Conservation (phyloP, 768 basidiomycete species). For the Rossbeevera mucosa region DNA sequence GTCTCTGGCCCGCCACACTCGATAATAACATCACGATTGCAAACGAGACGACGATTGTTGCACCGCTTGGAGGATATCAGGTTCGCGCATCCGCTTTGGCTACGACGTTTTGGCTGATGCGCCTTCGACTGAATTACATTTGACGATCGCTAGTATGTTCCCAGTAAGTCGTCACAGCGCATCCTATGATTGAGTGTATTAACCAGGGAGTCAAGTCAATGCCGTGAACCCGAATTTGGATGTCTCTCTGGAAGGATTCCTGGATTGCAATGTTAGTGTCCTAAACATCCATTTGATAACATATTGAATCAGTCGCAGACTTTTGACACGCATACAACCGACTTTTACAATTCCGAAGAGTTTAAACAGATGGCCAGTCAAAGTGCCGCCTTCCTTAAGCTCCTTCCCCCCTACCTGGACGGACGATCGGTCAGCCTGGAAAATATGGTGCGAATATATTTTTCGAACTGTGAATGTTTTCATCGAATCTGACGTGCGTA, state of each 20-base stretch:
- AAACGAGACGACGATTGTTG: conserved; percentile 54
- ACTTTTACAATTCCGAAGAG: conserved; percentile 50
- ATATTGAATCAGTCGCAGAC: conserved; percentile 32
- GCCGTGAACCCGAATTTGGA: conserved; percentile 59
- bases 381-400: conserved; percentile 44
- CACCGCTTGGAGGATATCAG: conserved; percentile 66
- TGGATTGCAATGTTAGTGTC: conserved; percentile 49
- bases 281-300: background rate
- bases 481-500: conserved; percentile 5
- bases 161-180: conserved; percentile 29
- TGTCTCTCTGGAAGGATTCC: conserved; percentile 62
- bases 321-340: conserved; percentile 42
- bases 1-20: conserved; percentile 52
- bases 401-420: conserved; percentile 49
- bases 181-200: background rate
- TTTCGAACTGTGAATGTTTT: background rate
- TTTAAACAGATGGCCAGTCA: conserved; percentile 46
- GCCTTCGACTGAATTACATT: background rate
- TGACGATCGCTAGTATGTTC: conserved; percentile 32
- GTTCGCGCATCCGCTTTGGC: conserved; percentile 15
- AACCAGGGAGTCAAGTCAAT: conserved; percentile 41
- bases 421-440: conserved; percentile 47
- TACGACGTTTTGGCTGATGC: conserved; percentile 5
- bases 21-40: conserved; percentile 54
- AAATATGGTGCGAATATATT: conserved; percentile 48